Conservation (phyloP, 2,329 filamentous ascomycete species). For the Phyllosticta citribraziliensis region DNA sequence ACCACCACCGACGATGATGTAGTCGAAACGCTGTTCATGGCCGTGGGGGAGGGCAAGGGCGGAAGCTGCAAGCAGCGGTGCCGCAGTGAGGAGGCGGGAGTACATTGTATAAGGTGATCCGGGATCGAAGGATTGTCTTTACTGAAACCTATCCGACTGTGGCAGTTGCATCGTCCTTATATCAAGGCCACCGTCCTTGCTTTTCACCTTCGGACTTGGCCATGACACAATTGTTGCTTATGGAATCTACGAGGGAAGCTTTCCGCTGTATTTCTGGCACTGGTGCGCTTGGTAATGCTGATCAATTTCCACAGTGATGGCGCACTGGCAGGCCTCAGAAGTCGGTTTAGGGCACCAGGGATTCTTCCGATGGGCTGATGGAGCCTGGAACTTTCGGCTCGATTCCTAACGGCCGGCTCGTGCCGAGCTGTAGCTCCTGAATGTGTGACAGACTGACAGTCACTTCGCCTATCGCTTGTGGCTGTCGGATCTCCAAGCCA, state of each 20-base stretch:
- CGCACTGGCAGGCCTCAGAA: neutral
- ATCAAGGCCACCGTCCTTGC: neutral
- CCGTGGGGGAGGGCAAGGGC: constrained; percentile 5
- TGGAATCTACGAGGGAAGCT: neutral
- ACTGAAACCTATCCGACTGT: neutral
- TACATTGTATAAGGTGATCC: constrained; percentile 1
- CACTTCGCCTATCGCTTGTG: neutral
- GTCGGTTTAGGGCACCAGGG: neutral
- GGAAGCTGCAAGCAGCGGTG: constrained; percentile 7
- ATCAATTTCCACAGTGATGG: neutral
- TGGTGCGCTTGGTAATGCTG: neutral
- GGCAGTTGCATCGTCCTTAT: neutral
- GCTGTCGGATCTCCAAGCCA: neutral
- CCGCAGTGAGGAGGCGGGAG: constrained; percentile 3
- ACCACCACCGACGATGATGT: constrained; percentile 20
- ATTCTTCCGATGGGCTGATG: neutral
- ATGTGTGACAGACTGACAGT: neutral
- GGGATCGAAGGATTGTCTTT: neutral
- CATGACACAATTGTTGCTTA: neutral
- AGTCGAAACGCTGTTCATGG: constrained; percentile 16
- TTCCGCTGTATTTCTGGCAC: neutral
- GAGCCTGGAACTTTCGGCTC: neutral
- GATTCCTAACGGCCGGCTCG: neutral
- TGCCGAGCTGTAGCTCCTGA: neutral
- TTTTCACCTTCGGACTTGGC: neutral